A percentile compares a stretch with the other conserved stretches of the same genome.
These are phyloP conservation scores for Talaromyces adpressus DNA, from an alignment of 495 filamentous ascomycete species.

Conservation along the genomic window DNA sequence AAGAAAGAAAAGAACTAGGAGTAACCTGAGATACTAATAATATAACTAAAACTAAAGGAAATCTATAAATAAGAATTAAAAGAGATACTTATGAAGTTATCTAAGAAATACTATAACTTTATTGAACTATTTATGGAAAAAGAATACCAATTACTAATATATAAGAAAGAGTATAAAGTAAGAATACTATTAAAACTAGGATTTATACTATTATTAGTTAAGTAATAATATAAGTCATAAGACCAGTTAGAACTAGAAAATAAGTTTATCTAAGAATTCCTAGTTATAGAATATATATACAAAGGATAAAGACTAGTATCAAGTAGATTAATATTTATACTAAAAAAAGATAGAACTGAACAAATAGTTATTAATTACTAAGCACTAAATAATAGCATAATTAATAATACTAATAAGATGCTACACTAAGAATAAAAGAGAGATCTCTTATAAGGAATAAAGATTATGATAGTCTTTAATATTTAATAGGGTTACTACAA, in stretches of 20 bases:
- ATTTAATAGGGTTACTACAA: too few species aligned
- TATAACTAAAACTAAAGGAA: too few species aligned
- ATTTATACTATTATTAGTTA: not conserved
- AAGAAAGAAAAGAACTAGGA: too few species aligned
- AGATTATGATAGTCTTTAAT: conserved; percentile 17
- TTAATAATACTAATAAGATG: conserved; percentile 18
- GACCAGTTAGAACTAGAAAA: not conserved
- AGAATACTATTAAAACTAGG: not conserved
- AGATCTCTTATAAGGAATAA: conserved; percentile 13
- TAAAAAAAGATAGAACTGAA: conserved; percentile 18
- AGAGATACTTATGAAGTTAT: too few species aligned
- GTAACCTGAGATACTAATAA: too few species aligned
- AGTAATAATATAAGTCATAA: not conserved
- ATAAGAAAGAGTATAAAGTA: not conserved
- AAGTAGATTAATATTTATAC: conserved; percentile 17
- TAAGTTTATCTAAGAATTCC: conserved; percentile 12
- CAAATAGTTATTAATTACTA: conserved; percentile 18
- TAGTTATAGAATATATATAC: conserved; percentile 11
- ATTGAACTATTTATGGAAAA: too few species aligned
- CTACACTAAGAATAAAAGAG: conserved; percentile 14
- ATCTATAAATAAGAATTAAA: too few species aligned
- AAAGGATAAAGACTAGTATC: conserved; percentile 8
- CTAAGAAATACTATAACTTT: too few species aligned
- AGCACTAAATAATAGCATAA: conserved; percentile 18
- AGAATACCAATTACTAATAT: too few species aligned